Percentiles rank a stretch among this genome's conserved stretches.
phyloP scores from a whole-genome alignment of 2,329 filamentous ascomycete species.

The Ilyonectria sp. region DNA sequence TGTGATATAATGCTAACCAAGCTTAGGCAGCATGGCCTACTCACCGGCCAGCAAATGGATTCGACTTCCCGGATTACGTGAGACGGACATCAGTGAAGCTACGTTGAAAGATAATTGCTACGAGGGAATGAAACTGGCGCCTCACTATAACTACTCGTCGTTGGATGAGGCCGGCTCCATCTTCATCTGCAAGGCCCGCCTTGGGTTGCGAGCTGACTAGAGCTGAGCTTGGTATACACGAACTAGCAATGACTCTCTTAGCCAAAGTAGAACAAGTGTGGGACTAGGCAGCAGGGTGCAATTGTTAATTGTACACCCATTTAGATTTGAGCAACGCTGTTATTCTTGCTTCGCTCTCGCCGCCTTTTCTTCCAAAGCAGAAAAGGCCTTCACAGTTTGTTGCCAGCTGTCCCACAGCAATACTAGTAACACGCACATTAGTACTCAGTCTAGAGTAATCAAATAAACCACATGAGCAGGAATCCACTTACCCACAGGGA shows the following conservation, averaged over 20 bases:
- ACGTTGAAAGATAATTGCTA: background rate
- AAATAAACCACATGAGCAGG: background rate
- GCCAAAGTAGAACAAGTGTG: background rate
- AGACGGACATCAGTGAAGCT: conserved; percentile 3
- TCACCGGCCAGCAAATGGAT: background rate
- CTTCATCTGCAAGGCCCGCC: background rate
- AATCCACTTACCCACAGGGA: conserved; percentile 66
- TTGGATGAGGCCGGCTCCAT: background rate
- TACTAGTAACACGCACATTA: conserved; percentile 42
- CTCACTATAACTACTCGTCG: background rate
- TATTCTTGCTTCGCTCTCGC: conserved; percentile 40
- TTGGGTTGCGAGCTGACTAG: background rate
- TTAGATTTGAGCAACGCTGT: background rate
- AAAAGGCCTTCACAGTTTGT: conserved; percentile 48
- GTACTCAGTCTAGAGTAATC: conserved; percentile 17
- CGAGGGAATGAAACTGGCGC: background rate
- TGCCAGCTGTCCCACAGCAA: conserved; percentile 52
- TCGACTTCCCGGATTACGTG: conserved; percentile 9
- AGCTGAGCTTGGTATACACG: background rate
- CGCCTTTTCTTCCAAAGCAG: conserved; percentile 41
- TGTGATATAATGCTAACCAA: background rate
- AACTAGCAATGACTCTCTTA: background rate
- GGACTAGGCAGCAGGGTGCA: background rate
- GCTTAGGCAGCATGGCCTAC: background rate
- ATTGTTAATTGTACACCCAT: background rate